phyloP scores from a whole-genome alignment of 306 rosid genomes.

The Argentina anserina region DNA sequence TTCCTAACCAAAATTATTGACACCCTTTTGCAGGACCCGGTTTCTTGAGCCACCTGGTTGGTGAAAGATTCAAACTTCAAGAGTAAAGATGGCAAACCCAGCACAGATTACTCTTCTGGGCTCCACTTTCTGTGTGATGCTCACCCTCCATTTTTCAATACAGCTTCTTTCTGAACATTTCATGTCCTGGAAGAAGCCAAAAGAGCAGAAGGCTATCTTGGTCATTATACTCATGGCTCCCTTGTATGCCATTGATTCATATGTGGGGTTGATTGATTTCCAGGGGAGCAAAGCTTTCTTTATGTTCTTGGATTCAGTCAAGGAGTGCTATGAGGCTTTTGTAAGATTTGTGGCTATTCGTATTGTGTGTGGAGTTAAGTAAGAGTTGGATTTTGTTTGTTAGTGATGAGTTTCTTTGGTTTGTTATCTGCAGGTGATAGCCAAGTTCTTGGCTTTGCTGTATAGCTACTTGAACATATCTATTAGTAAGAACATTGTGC shows the following conservation, averaged over 20 bases:
- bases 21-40: constrained; percentile 7
- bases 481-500: constrained; percentile 29
- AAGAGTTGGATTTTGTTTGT: neutral
- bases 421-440: constrained; percentile 26
- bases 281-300: constrained; percentile 33
- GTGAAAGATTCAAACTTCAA: neutral
- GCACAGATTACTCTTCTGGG: constrained; percentile 18
- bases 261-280: constrained; percentile 28
- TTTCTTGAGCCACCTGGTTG: constrained; percentile 1
- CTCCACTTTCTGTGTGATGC: constrained; percentile 33
- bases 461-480: constrained; percentile 39
- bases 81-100: constrained; percentile 6
- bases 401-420: constrained; percentile 12
- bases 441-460: constrained; percentile 31
- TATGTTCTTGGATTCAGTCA: constrained; percentile 33
- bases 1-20: neutral
- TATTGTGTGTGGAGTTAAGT: neutral
- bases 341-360: constrained; percentile 9
- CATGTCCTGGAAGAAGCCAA: constrained; percentile 27
- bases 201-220: constrained; percentile 29
- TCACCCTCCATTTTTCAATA: constrained; percentile 21
- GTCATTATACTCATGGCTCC: constrained; percentile 37
- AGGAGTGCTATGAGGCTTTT: constrained; percentile 39
- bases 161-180: constrained; percentile 34
- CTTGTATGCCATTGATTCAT: constrained; percentile 28